Base-by-base conservation (phyloP, 1,284 basidiomycete genomes). In the Psilocybe mexicana region DNA sequence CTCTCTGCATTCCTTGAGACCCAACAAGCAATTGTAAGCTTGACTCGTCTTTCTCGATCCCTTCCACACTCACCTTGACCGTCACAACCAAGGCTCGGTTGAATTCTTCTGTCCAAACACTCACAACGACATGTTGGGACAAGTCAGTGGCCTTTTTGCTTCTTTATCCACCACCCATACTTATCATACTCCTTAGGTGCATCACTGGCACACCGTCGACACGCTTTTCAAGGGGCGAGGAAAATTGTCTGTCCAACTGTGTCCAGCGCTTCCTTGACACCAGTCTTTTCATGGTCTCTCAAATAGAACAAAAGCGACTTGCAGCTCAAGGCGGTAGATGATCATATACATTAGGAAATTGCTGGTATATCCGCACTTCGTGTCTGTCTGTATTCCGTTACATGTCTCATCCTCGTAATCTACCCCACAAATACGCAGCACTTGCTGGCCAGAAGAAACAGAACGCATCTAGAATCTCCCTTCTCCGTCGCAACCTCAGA, bases 201-300 rank as follows among this genome's bases (percentile, higher is more conserved):
- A 82, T 98, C 63, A 92, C 92, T 4, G 85, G 92, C 43, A 85
- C 86, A 30, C 92, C 94, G 25, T 88, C 88, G n/a, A 88, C 87
- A 35, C 83, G 87, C 55, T 97, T 98, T 76, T 91, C 92, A 36
- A 81, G 90, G 58, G 80, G 84, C 46, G 96, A 98, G 75, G 87
- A 91, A 66, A 80, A 80, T 54, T 98, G 96, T 72, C 81, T 98
- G 47, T 79, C 84, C 60, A 96, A 96, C 76, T 98, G 94, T 69
- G 95, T 97, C 47, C 93, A 94, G 64, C 83, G 96, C 57, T 98
- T 98, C 79, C 79, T 98, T 65, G 96, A 98, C 76, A 88, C 92
- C n/a, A 93, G 89, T 67, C 75, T 95, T 52, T 93, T 84, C 76
- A 84, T 96, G 76, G 87, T 98, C 63, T 87, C 87, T 69, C 85